Evolutionary conservation across 176 grass and related monocot genomes (phyloP).

Genomic region (Musa acuminata): DNA sequence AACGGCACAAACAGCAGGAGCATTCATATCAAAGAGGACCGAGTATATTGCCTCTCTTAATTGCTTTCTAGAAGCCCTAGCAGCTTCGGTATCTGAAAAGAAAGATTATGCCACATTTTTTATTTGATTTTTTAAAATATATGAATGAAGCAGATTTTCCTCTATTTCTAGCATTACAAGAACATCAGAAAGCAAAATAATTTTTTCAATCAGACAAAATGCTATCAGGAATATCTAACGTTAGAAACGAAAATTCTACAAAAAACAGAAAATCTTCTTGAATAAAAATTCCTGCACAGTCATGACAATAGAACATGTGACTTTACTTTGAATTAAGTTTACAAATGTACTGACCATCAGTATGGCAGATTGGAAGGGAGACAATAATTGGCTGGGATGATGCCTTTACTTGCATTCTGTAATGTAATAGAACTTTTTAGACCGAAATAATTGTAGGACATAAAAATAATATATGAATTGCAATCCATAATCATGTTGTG

Average conservation of each 20-base stretch:
- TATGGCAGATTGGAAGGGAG: conserved; percentile 74
- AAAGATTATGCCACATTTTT: neutral
- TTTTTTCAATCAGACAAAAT: too few relatives aligned
- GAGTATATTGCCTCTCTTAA: conserved; percentile 68
- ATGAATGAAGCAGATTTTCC: neutral
- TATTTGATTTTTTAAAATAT: neutral
- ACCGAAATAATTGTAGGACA: neutral
- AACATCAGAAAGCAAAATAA: too few relatives aligned
- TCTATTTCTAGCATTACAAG: neutral
- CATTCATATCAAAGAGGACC: conserved; percentile 94
- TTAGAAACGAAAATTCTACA: too few relatives aligned
- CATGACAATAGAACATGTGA: neutral
- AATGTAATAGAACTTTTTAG: conserved; percentile 14
- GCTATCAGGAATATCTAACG: too few relatives aligned
- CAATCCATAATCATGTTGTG: neutral
- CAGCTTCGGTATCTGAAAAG: conserved; percentile 71
- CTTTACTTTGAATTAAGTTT: conserved; percentile 1
- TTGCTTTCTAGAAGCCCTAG: conserved; percentile 79
- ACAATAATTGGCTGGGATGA: conserved; percentile 80
- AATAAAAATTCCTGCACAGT: too few relatives aligned
- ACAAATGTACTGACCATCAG: conserved; percentile 54
- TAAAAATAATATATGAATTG: neutral
- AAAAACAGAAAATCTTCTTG: too few relatives aligned
- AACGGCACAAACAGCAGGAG: conserved; percentile 71
- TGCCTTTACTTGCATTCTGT: conserved; percentile 93